phyloP scores from a whole-genome alignment of 192 early-diverging fungal genomes.

The Entomortierella parvispora region DNA sequence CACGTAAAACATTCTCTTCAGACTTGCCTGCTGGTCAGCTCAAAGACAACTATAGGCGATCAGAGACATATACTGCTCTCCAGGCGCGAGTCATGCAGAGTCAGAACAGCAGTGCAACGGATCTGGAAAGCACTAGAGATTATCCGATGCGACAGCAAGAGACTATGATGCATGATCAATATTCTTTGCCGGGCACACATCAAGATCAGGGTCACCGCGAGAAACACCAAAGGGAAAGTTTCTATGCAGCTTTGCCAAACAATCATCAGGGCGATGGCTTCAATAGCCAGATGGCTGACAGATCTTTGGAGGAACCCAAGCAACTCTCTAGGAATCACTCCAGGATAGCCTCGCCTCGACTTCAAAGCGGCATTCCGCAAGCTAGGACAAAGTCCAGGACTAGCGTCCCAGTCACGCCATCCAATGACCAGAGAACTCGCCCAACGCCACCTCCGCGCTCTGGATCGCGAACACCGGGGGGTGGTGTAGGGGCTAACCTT shows the following conservation, averaged over 20 bases:
- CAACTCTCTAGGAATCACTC: conserved; percentile 6
- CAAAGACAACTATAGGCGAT: conserved; percentile 34
- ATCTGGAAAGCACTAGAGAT: conserved; percentile 19
- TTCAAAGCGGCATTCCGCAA: conserved; percentile 19
- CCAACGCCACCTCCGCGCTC: conserved; percentile 28
- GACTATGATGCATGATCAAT: conserved; percentile 10
- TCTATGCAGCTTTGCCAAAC: conserved; percentile 39
- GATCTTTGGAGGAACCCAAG: conserved; percentile 16
- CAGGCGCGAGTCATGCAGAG: conserved; percentile 33
- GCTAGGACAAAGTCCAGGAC: conserved; percentile 20
- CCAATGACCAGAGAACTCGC: conserved; percentile 9
- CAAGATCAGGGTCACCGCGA: conserved; percentile 15
- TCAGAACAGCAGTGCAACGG: conserved; percentile 17
- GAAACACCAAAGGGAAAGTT: conserved; percentile 48
- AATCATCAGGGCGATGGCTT: background rate
- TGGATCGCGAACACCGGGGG: conserved; percentile 32
- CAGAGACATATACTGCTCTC: conserved; percentile 35
- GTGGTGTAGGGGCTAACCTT: background rate
- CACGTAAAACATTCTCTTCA: conserved; percentile 30
- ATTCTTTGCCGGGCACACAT: conserved; percentile 4
- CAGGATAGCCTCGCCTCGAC: conserved; percentile 24
- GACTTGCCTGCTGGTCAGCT: conserved; percentile 13
- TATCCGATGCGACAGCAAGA: conserved; percentile 21
- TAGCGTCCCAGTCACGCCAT: conserved; percentile 26
- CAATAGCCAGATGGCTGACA: background rate